These are phyloP conservation scores for Phoma sp. DNA, from an alignment of 2,329 filamentous ascomycete species.

Conservation along the genomic window DNA sequence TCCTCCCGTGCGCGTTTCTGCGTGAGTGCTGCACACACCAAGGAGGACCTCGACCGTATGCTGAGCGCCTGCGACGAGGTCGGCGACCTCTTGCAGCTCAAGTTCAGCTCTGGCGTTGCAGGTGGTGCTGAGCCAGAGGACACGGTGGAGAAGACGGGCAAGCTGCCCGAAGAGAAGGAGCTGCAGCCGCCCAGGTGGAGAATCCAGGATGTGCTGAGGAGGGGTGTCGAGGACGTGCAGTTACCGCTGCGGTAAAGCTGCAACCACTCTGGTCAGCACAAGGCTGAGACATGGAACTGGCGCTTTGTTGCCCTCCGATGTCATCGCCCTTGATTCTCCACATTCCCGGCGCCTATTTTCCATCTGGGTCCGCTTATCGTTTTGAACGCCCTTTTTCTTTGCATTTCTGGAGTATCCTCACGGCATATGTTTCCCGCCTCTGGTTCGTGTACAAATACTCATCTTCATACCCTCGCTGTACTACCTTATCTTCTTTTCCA, in stretches of 20 bases:
- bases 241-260: constrained; percentile 65
- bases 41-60: constrained; percentile 93
- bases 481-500: constrained; percentile 13
- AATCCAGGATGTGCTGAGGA: constrained; percentile 74
- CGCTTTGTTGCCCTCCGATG: background rate
- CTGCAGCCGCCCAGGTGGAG: constrained; percentile 77
- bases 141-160: constrained; percentile 67
- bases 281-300: background rate
- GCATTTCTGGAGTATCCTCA: constrained; percentile 18
- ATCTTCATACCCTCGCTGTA: constrained; percentile 33
- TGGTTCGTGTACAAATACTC: constrained; percentile 20
- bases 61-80: constrained; percentile 90
- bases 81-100: constrained; percentile 89
- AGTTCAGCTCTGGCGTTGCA: constrained; percentile 95
- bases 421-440: constrained; percentile 1
- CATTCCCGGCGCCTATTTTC: background rate
- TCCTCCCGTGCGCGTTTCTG: constrained; percentile 96
- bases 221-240: constrained; percentile 79
- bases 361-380: background rate
- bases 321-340: background rate
- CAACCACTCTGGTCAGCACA: background rate
- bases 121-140: constrained; percentile 82
- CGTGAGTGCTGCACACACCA: constrained; percentile 94
- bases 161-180: constrained; percentile 55
- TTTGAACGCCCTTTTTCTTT: background rate